These are phyloP conservation scores for Aschersonia sp. DNA, from an alignment of 2,329 filamentous ascomycete species.

Conservation along the genomic window DNA sequence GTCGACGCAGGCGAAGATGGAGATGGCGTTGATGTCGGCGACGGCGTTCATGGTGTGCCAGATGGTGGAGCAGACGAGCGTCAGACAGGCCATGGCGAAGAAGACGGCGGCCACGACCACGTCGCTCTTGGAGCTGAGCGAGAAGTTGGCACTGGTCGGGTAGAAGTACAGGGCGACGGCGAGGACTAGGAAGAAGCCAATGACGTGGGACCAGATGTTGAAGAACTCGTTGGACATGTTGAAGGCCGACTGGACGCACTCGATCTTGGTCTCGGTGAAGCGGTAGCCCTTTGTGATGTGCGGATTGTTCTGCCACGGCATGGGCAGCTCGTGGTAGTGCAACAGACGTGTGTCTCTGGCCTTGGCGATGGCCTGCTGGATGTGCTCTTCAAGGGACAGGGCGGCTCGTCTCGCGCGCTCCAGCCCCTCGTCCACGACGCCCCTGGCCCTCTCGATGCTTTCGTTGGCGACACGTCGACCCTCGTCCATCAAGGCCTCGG, in stretches of 20 bases:
- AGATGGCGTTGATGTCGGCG: constrained; percentile 75
- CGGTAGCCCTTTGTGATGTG: constrained; percentile 88
- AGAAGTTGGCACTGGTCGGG: constrained; percentile 75
- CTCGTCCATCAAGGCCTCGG: constrained; percentile 56
- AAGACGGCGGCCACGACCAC: constrained; percentile 86
- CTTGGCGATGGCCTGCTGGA: constrained; percentile 61
- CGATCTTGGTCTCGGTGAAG: constrained; percentile 81
- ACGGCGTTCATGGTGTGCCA: constrained; percentile 99
- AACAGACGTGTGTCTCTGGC: constrained; percentile 74
- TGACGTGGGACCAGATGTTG: constrained; percentile 94
- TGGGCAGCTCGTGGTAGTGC: constrained; percentile 76
- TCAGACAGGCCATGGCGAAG: constrained; percentile 92
- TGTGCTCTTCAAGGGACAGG: constrained; percentile 68
- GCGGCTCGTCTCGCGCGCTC: constrained; percentile 73
- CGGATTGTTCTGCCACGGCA: constrained; percentile 89
- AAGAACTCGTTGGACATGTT: constrained; percentile 81
- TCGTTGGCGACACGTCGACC: constrained; percentile 72
- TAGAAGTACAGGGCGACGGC: constrained; percentile 93
- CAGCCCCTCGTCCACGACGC: constrained; percentile 67
- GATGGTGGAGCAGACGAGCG: constrained; percentile 83
- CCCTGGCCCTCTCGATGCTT: constrained; percentile 57
- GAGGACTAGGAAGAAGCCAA: constrained; percentile 80
- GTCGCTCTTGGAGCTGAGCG: constrained; percentile 72
- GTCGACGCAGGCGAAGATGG: constrained; percentile 93
- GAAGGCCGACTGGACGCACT: constrained; percentile 75